These are phyloP conservation scores for Ceratocystis cacaofunesta DNA, from an alignment of 2,329 filamentous ascomycete genomes.

Conservation along the genomic window DNA sequence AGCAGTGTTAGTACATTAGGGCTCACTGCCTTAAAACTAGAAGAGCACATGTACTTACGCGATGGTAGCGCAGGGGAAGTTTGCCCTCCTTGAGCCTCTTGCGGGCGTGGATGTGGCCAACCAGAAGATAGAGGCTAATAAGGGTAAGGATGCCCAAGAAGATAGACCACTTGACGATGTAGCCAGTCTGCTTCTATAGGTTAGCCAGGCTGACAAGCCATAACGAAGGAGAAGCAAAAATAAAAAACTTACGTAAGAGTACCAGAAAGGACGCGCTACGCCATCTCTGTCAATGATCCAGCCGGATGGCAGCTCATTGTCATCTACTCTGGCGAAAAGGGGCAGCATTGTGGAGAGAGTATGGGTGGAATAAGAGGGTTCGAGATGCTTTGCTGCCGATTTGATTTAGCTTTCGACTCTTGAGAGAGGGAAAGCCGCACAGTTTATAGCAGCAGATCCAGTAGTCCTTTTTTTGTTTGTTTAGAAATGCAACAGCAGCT, in stretches of 20 bases:
- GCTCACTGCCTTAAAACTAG: background rate
- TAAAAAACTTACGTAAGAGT: slow-evolving; percentile 19
- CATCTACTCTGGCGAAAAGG: background rate
- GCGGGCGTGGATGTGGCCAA: slow-evolving; percentile 57
- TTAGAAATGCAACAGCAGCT: background rate
- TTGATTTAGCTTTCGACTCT: background rate
- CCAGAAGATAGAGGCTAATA: slow-evolving; percentile 46
- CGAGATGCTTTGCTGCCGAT: background rate
- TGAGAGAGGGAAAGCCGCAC: background rate
- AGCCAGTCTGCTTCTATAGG: slow-evolving; percentile 34
- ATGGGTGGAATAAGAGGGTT: background rate
- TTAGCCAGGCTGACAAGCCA: slow-evolving; percentile 10
- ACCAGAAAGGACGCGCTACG: slow-evolving; percentile 21
- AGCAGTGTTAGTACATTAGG: background rate
- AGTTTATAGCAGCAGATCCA: background rate
- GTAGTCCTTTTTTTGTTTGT: background rate
- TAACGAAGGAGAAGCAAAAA: background rate
- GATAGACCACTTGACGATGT: slow-evolving; percentile 57
- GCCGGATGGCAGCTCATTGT: slow-evolving; percentile 19
- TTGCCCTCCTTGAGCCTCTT: slow-evolving; percentile 49
- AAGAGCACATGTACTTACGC: slow-evolving; percentile 31
- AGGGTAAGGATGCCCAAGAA: slow-evolving; percentile 46
- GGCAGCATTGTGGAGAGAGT: background rate
- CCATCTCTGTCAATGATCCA: slow-evolving; percentile 21
- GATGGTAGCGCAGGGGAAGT: slow-evolving; percentile 53